Evolutionary conservation across 2,329 filamentous ascomycete genomes (phyloP).

Genomic region (Stenocarpella maydis): DNA sequence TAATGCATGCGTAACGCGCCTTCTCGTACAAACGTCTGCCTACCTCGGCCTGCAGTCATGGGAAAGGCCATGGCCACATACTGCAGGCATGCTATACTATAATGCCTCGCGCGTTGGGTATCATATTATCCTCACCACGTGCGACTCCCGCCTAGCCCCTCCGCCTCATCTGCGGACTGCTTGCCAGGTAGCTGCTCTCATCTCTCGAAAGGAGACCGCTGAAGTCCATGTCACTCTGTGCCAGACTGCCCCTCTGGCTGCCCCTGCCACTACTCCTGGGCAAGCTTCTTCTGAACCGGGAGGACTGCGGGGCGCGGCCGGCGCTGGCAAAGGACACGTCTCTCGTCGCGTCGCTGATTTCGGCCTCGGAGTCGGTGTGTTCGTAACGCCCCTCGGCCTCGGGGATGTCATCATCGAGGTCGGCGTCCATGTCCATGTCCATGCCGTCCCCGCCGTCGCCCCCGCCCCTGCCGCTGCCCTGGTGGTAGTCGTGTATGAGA

Average conservation of each 20-base stretch:
- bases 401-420: conserved; percentile 76
- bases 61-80: neutral
- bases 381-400: conserved; percentile 74
- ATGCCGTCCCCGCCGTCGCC: conserved; percentile 39
- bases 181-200: conserved; percentile 64
- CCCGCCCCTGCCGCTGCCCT: conserved; percentile 34
- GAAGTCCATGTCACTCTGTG: conserved; percentile 59
- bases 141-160: conserved; percentile 23
- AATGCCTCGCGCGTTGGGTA: conserved; percentile 21
- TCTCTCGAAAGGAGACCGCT: conserved; percentile 64
- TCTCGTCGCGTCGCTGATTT: conserved; percentile 55
- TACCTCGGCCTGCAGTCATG: neutral
- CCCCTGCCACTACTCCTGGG: conserved; percentile 35
- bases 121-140: conserved; percentile 1
- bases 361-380: conserved; percentile 79
- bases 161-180: conserved; percentile 60
- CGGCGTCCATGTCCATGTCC: conserved; percentile 69
- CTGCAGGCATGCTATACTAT: neutral
- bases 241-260: conserved; percentile 41
- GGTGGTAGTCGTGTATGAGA: conserved; percentile 49
- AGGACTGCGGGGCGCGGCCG: conserved; percentile 31
- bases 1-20: conserved; percentile 31
- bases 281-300: conserved; percentile 32
- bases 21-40: conserved; percentile 8
- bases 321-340: conserved; percentile 42